Evolutionary conservation across 306 rosid genomes (phyloP), one percentile per base, ranked within the genome.

Genomic region (Rubus parviflorus): DNA sequence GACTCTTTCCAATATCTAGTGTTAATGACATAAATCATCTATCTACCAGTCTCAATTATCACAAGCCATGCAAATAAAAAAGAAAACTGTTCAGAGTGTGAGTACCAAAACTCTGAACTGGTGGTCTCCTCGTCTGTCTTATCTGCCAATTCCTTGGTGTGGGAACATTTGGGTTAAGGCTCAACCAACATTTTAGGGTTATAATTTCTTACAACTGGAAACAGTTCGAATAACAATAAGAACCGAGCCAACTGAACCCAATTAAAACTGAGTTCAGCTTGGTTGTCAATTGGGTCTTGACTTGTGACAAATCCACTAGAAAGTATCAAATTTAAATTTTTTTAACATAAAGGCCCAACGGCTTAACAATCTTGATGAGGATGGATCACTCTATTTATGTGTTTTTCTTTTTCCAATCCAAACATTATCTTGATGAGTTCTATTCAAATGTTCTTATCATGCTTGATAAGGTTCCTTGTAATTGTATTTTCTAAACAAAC

Each of bases 381-480:
- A 37, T 63, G 45, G 4, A 15, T 63, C 3, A 30, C 35, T 35
- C 43, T 8, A 38, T 38, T 64, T 40, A 17, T 64, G 0, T 65
- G 10, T 5, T 0, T 61, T 40, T 8, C 19, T 61, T 30, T 30
- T 30, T 30, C 35, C 35, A 30, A 30, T 30, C 2, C 35, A 30
- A 30, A 2, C 35, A 30, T 30, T 0, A 30, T 30, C 35, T 30
- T 30, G 35, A 61, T 30, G 10, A 35, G 43, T 72, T 82, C 75
- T 47, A 16, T 60, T 72, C 70, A 17, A 35, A 45, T 85, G 73
- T 56, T 49, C 64, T 14, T 72, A 35, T 66, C 75, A 73, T 78
- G 64, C 81, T 81, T 68, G 22, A 48, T 16, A 20, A 42, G 58
- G 71, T 80, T 77, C 61, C 80, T 80, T 68, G 49, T 80, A 20